Conservation (phyloP, 192 early-diverging fungal species). For the Phycomyces blakesleeanus region DNA sequence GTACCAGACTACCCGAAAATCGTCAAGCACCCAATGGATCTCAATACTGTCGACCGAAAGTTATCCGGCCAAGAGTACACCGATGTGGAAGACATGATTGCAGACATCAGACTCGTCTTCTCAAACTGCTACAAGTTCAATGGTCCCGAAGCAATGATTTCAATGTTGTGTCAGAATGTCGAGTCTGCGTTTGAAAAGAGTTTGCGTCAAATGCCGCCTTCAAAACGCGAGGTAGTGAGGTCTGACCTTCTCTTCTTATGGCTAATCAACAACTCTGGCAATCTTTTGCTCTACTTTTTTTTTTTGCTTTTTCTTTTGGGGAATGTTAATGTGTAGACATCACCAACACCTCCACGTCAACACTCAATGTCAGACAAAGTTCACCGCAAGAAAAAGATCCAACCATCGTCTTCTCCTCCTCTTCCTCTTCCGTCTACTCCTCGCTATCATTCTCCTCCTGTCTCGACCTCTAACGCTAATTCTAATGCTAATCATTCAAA, state of each 20-base stretch:
- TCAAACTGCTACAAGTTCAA: slow-evolving; percentile 82
- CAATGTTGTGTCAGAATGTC: slow-evolving; percentile 64
- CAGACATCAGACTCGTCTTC: slow-evolving; percentile 72
- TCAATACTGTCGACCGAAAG: slow-evolving; percentile 70
- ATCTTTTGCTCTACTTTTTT: too few species aligned
- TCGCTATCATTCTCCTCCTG: too few species aligned
- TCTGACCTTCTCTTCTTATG: neutral
- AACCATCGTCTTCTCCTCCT: slow-evolving; percentile 18
- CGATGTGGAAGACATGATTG: slow-evolving; percentile 60
- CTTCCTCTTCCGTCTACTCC: too few species aligned
- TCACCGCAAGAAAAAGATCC: slow-evolving; percentile 5
- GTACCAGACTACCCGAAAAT: slow-evolving; percentile 77
- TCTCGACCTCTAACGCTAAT: too few species aligned
- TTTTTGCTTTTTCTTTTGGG: too few species aligned
- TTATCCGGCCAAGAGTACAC: slow-evolving; percentile 59
- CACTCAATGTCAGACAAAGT: too few species aligned
- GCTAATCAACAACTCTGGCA: neutral
- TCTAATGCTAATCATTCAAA: too few species aligned
- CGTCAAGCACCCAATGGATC: slow-evolving; percentile 77
- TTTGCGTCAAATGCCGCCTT: slow-evolving; percentile 65
- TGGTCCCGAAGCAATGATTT: slow-evolving; percentile 66
- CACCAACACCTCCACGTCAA: slow-evolving; percentile 6
- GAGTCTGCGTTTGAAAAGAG: slow-evolving; percentile 67
- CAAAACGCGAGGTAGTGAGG: slow-evolving; percentile 48
- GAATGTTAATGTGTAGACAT: neutral